Evolutionary conservation across 2,329 filamentous ascomycete species (phyloP).

Genomic region (Penicillium sp.): DNA sequence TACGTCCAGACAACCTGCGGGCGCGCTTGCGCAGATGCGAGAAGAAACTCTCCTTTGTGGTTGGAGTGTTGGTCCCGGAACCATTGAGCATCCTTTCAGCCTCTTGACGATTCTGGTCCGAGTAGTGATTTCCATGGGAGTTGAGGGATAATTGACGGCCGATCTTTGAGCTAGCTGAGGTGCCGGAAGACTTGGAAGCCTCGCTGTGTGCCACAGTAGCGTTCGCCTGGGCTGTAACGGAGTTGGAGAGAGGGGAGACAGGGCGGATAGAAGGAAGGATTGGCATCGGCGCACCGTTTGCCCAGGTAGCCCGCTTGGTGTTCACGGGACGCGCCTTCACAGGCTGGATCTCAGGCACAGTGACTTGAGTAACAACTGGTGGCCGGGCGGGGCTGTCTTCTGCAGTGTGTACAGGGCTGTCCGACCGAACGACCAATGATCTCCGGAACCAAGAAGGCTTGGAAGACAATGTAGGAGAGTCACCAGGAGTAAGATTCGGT

Average conservation of each 20-base stretch:
- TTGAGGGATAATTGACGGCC: slow-evolving; percentile 89
- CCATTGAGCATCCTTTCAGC: slow-evolving; percentile 89
- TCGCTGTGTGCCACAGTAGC: slow-evolving; percentile 60
- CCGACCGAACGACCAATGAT: slow-evolving; percentile 80
- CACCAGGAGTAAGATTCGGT: slow-evolving; percentile 60
- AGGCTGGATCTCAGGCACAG: slow-evolving; percentile 43
- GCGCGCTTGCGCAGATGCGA: slow-evolving; percentile 94
- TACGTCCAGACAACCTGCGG: slow-evolving; percentile 84
- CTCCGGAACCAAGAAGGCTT: slow-evolving; percentile 98
- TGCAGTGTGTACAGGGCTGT: slow-evolving; percentile 62
- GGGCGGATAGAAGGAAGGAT: slow-evolving; percentile 93
- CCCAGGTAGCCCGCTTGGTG: slow-evolving; percentile 89
- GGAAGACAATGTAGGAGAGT: slow-evolving; percentile 61
- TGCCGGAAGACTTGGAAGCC: slow-evolving; percentile 27
- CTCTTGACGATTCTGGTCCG: slow-evolving; percentile 84
- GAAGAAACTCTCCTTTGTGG: slow-evolving; percentile 92
- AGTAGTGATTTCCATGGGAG: slow-evolving; percentile 89
- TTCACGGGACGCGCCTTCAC: slow-evolving; percentile 59
- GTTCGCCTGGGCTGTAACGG: slow-evolving; percentile 84
- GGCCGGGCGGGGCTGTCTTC: slow-evolving; percentile 43
- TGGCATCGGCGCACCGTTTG: slow-evolving; percentile 84
- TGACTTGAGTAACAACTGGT: slow-evolving; percentile 44
- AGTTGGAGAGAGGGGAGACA: slow-evolving; percentile 93
- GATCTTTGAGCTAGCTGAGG: slow-evolving; percentile 73
- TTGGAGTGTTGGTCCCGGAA: slow-evolving; percentile 70